Conservation (phyloP, 1,284 basidiomycete genomes). For the Earliella scabrosa region DNA sequence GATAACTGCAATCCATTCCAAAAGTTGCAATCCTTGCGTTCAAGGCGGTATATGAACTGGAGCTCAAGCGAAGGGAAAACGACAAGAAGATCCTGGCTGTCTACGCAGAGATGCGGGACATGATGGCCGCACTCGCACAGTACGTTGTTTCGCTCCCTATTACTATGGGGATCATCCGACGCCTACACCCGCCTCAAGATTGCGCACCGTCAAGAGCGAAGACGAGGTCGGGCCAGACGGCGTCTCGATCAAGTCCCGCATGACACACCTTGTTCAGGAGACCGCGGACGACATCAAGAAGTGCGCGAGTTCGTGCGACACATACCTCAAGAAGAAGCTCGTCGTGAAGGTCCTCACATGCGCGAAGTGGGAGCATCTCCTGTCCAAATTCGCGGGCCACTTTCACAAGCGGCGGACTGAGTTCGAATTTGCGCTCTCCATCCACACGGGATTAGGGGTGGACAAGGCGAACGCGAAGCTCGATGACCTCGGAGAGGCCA, state of each 20-base stretch:
- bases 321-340: slow-evolving; percentile 34
- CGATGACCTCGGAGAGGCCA: slow-evolving; percentile 21
- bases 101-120: slow-evolving; percentile 22
- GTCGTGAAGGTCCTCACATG: slow-evolving; percentile 43
- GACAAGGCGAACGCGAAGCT: slow-evolving; percentile 40
- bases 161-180: too few relatives aligned
- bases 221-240: slow-evolving; percentile 27
- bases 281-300: slow-evolving; percentile 35
- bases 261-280: slow-evolving; percentile 24
- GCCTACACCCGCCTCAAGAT: too few relatives aligned
- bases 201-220: slow-evolving; percentile 12
- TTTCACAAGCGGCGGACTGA: slow-evolving; percentile 40
- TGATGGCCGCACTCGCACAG: slow-evolving; percentile 28
- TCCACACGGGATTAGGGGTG: slow-evolving; percentile 40
- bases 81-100: slow-evolving; percentile 41
- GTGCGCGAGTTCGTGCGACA: slow-evolving; percentile 38
- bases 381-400: slow-evolving; percentile 36
- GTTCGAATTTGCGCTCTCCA: slow-evolving; percentile 37
- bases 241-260: slow-evolving; percentile 24
- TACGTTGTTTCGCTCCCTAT: slow-evolving; percentile 34
- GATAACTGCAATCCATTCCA: too few relatives aligned
- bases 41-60: slow-evolving; percentile 44
- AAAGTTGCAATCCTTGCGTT: slow-evolving; percentile 51
- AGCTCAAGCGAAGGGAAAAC: slow-evolving; percentile 38
- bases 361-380: slow-evolving; percentile 40